phyloP scores from a whole-genome alignment of 352 stramenopile genomes.

The Phytopythium delawarense region DNA sequence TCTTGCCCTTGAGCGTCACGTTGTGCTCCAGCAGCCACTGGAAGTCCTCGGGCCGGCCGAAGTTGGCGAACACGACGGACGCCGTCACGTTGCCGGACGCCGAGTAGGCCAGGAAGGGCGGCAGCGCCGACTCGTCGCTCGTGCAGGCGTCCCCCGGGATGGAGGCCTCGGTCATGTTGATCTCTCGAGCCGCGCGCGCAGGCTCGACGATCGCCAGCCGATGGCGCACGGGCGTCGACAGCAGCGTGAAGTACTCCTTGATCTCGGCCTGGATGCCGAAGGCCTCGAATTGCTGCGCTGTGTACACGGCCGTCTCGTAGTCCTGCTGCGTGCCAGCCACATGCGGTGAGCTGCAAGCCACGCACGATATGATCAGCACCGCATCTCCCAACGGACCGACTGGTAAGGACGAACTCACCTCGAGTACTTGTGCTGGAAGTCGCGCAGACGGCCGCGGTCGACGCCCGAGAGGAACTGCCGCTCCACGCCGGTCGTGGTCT shows the following conservation, averaged over 20 bases:
- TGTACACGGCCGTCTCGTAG: slow-evolving; percentile 31
- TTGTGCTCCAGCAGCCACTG: slow-evolving; percentile 43
- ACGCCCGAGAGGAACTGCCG: slow-evolving; percentile 26
- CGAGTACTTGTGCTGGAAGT: slow-evolving; percentile 39
- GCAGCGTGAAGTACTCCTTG: slow-evolving; percentile 48
- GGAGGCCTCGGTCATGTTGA: slow-evolving; percentile 44
- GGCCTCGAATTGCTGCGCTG: slow-evolving; percentile 19
- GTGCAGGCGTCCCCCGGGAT: slow-evolving; percentile 58
- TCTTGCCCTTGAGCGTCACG: slow-evolving; percentile 68
- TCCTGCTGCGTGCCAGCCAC: slow-evolving; percentile 21
- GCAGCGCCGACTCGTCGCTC: slow-evolving; percentile 40
- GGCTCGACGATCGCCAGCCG: slow-evolving; percentile 28
- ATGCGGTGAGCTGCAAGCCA: slow-evolving; percentile 25
- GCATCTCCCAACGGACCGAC: too few species aligned
- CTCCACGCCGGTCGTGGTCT: background rate
- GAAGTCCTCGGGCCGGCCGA: slow-evolving; percentile 69
- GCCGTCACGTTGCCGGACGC: slow-evolving; percentile 57
- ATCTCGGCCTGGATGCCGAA: slow-evolving; percentile 53
- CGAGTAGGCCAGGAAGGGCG: slow-evolving; percentile 76
- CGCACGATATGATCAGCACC: too few species aligned
- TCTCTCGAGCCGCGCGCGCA: slow-evolving; percentile 15
- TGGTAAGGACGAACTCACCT: slow-evolving; percentile 8
- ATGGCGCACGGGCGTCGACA: slow-evolving; percentile 52
- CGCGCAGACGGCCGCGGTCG: slow-evolving; percentile 17
- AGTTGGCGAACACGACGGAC: slow-evolving; percentile 82